Conservation (phyloP, 805 yeast genomes). For the Wickerhamiella azyma region DNA sequence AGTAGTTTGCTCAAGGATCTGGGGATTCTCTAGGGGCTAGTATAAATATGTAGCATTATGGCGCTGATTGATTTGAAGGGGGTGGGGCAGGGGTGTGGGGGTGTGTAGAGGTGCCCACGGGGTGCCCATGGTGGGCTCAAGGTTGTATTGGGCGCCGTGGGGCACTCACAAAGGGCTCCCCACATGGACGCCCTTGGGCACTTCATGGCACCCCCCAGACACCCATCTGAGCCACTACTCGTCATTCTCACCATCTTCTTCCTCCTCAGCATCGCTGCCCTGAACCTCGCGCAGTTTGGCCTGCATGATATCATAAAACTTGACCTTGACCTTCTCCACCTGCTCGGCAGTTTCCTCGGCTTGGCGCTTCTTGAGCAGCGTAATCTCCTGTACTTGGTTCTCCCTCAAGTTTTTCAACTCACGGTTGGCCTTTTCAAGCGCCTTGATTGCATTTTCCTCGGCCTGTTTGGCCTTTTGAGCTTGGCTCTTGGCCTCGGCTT, state of each 20-base stretch:
- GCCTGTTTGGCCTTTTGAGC: not conserved
- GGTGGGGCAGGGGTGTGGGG: no score
- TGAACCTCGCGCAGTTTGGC: not conserved
- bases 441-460: not conserved
- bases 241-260: not conserved
- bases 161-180: no score
- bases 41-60: no score
- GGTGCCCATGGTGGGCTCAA: no score
- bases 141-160: no score
- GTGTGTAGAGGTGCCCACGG: no score
- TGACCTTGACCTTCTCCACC: not conserved
- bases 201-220: no score
- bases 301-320: not conserved
- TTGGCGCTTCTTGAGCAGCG: not conserved
- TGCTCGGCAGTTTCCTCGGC: not conserved
- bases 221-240: no score
- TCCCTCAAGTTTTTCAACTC: not conserved
- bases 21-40: constrained; percentile 12
- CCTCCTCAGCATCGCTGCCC: not conserved
- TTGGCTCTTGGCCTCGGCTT: no score
- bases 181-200: no score
- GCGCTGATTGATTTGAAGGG: no score
- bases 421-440: not conserved
- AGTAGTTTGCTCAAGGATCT: constrained; percentile 17
- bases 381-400: not conserved